phyloP scores from a whole-genome alignment of 169 alveolate species.

The Plasmodium reichenowi region DNA sequence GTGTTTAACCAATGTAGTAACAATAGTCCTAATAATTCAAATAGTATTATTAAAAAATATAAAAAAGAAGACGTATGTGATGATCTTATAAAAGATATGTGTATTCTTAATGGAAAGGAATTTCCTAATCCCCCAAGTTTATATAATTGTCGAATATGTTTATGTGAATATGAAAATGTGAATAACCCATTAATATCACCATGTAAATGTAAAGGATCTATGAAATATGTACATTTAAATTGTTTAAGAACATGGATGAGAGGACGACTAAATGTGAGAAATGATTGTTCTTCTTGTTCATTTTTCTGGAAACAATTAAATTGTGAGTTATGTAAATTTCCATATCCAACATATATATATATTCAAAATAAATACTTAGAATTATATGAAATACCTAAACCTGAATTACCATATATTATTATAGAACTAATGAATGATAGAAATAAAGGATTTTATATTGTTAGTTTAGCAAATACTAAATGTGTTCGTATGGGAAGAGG shows the following conservation, averaged over 20 bases:
- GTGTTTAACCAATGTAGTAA: too few species aligned
- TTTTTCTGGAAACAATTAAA: constrained; percentile 90
- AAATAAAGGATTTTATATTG: constrained; percentile 87
- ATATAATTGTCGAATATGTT: constrained; percentile 91
- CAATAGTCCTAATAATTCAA: too few species aligned
- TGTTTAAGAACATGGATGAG: constrained; percentile 95
- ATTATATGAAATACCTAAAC: constrained; percentile 90
- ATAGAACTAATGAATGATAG: constrained; percentile 84
- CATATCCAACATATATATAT: constrained; percentile 87
- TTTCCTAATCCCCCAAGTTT: constrained; percentile 26
- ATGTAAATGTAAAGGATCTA: constrained; percentile 97
- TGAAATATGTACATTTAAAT: constrained; percentile 94
- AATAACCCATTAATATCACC: constrained; percentile 96
- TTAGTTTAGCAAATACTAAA: constrained; percentile 82
- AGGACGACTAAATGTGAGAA: constrained; percentile 86
- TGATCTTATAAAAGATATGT: background rate
- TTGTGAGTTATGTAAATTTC: constrained; percentile 95
- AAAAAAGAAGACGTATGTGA: background rate
- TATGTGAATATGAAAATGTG: constrained; percentile 87
- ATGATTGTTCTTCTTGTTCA: constrained; percentile 78
- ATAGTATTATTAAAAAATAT: background rate
- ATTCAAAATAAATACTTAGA: constrained; percentile 85
- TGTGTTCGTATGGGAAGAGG: constrained; percentile 93
- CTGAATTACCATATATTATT: constrained; percentile 88
- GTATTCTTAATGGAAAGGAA: background rate